Percentiles rank a stretch among this genome's conserved stretches.
These are phyloP conservation scores for Amanita polypyramis DNA, from an alignment of 768 basidiomycete species.

Conservation along the genomic window DNA sequence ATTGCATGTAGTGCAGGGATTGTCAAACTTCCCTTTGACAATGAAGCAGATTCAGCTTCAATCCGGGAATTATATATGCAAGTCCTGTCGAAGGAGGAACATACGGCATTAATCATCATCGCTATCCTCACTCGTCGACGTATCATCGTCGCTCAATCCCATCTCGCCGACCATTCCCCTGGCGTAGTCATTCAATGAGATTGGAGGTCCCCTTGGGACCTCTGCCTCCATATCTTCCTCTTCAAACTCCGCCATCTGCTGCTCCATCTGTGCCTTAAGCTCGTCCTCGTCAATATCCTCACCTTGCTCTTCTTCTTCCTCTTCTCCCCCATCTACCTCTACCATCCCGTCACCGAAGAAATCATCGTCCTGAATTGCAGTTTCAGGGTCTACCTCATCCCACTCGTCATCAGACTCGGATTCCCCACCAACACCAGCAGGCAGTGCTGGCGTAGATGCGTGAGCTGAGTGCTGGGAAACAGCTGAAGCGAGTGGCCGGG, in stretches of 20 bases:
- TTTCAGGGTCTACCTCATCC: constrained; percentile 8
- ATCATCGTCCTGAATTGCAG: not conserved
- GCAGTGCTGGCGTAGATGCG: not conserved
- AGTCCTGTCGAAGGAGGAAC: too few relatives aligned
- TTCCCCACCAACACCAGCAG: not conserved
- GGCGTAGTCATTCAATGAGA: constrained; percentile 7
- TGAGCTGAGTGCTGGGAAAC: not conserved
- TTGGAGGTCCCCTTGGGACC: not conserved
- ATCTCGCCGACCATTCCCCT: not conserved
- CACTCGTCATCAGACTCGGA: constrained; percentile 8
- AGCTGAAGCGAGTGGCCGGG: not conserved
- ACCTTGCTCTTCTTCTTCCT: not conserved
- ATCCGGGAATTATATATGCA: too few relatives aligned
- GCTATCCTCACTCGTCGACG: constrained; percentile 7
- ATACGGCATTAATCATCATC: constrained; percentile 5
- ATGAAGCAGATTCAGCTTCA: too few relatives aligned
- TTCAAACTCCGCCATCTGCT: constrained; percentile 5
- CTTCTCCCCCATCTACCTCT: not conserved
- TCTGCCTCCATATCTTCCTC: not conserved
- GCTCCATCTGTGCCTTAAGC: constrained; percentile 3
- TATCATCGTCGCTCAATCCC: constrained; percentile 7
- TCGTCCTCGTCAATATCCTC: constrained; percentile 7
- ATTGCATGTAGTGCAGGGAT: too few relatives aligned
- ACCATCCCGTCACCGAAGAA: not conserved
- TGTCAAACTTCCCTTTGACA: too few relatives aligned